A percentile compares a stretch with the other conserved stretches of the same genome.
Conservation (phyloP, 2,329 filamentous ascomycete genomes). For the Neoscytalidium dimidiatum region DNA sequence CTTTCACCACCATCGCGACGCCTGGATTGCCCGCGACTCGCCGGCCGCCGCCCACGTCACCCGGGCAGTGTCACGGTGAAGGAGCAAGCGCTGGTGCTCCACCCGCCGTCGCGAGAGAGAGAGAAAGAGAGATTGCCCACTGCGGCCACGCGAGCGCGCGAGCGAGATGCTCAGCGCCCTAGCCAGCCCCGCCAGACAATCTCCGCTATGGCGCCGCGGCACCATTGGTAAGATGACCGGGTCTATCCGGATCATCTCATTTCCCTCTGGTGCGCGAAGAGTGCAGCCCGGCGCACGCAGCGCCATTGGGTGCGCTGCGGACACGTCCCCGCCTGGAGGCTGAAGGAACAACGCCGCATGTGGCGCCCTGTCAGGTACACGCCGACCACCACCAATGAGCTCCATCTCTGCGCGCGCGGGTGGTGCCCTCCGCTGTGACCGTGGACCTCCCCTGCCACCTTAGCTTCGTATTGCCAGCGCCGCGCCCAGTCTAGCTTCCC, state of each 20-base stretch:
- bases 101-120: background rate
- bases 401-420: background rate
- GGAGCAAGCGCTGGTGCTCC: background rate
- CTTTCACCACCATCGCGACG: too few relatives aligned
- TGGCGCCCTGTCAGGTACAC: background rate
- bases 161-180: background rate
- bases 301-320: background rate
- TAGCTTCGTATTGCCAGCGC: conserved; percentile 2
- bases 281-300: background rate
- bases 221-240: conserved; percentile 1
- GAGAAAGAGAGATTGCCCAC: too few relatives aligned
- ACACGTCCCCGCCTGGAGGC: conserved; percentile 8
- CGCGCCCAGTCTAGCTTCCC: background rate
- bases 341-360: conserved; percentile 10
- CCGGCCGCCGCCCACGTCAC: background rate
- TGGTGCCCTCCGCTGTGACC: background rate
- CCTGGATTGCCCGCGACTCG: background rate
- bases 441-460: background rate
- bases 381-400: background rate
- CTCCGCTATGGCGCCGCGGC: conserved; percentile 9
- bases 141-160: background rate
- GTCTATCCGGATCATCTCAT: conserved; percentile 12
- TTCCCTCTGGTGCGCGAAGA: conserved; percentile 6
- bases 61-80: background rate
- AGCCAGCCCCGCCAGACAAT: conserved; percentile 11